A percentile compares a stretch with the other conserved stretches of the same genome.
phyloP scores from a whole-genome alignment of 305 asterid species.

The Solanum hybrid region DNA sequence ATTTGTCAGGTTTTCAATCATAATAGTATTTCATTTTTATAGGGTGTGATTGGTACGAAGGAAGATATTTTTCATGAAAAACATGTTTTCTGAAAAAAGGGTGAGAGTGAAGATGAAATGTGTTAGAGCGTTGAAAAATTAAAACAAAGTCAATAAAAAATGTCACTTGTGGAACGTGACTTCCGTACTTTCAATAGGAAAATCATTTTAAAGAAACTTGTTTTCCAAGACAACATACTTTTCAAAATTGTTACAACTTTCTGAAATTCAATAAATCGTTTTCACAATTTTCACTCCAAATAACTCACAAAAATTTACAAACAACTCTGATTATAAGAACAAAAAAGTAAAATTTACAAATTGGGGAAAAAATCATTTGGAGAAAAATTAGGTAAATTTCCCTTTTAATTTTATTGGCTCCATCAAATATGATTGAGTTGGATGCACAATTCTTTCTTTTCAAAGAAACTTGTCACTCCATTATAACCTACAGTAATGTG shows the following conservation, averaged over 20 bases:
- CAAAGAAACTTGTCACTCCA: not conserved
- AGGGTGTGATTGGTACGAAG: not conserved
- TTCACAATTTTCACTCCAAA: not conserved
- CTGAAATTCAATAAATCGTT: not conserved
- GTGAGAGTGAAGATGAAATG: not conserved
- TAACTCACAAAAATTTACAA: not conserved
- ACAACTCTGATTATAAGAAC: not conserved
- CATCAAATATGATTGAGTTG: not conserved
- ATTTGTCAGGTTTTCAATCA: not conserved
- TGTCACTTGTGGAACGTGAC: not conserved
- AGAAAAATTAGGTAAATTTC: not conserved
- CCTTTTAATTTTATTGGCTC: not conserved
- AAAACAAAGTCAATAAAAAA: too few species aligned
- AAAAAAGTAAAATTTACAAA: not conserved
- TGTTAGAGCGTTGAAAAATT: not conserved
- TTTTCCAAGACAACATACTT: not conserved
- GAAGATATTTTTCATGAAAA: too few species aligned
- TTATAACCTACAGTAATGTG: not conserved
- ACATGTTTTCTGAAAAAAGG: too few species aligned
- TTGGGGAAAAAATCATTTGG: not conserved
- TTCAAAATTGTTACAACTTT: not conserved
- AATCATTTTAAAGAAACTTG: not conserved
- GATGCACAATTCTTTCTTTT: not conserved
- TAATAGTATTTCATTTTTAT: not conserved
- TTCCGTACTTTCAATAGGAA: not conserved